phyloP scores from a whole-genome alignment of 75 land plant genomes.

The Chamaecyparis obtusa region DNA sequence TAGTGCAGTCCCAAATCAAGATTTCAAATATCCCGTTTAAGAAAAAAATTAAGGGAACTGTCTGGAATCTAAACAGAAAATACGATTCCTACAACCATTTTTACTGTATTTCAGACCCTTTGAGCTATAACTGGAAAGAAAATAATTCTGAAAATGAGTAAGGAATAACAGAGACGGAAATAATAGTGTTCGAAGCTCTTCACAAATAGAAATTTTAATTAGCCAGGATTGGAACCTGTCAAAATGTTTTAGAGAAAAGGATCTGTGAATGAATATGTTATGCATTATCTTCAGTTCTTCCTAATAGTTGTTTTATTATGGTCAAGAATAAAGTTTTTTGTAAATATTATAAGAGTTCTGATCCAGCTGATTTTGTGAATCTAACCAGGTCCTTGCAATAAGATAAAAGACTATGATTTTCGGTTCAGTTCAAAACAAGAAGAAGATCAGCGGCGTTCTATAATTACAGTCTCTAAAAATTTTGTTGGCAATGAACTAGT shows the following conservation, averaged over 20 bases:
- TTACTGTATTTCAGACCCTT: too few relatives aligned
- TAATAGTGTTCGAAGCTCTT: background rate
- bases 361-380: background rate
- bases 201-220: too few relatives aligned
- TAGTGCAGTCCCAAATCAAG: too few relatives aligned
- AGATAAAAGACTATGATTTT: conserved; percentile 12
- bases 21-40: too few relatives aligned
- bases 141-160: too few relatives aligned
- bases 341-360: background rate
- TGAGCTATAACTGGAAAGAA: too few relatives aligned
- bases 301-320: background rate
- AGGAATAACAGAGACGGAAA: background rate
- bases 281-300: background rate
- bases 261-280: too few relatives aligned
- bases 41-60: too few relatives aligned
- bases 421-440: conserved; percentile 34
- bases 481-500: conserved; percentile 43
- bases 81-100: too few relatives aligned
- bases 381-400: conserved; percentile 5
- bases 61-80: too few relatives aligned
- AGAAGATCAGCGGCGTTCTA: conserved; percentile 25
- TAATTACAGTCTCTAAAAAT: conserved; percentile 32
- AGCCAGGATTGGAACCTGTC: background rate
- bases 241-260: background rate
- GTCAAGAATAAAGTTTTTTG: background rate